These are phyloP conservation scores for Microcera coccophila DNA, from an alignment of 2,329 filamentous ascomycete genomes.

Conservation along the genomic window DNA sequence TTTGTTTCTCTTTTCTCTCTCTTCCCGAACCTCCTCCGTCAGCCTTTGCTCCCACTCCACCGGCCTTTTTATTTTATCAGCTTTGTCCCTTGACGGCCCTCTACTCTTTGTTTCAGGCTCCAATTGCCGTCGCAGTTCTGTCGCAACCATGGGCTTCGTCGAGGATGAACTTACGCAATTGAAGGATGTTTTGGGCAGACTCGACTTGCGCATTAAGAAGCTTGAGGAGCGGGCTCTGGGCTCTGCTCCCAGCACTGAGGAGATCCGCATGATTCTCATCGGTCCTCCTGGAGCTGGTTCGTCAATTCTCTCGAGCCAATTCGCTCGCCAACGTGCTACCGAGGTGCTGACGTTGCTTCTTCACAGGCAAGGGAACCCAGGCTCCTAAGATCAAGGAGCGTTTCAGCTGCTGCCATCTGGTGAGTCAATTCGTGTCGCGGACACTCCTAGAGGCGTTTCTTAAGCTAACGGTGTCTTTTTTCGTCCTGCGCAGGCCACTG, in stretches of 20 bases:
- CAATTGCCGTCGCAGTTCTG: conserved; percentile 13
- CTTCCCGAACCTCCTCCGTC: conserved; percentile 8
- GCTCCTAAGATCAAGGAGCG: conserved; percentile 97
- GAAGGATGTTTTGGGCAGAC: conserved; percentile 75
- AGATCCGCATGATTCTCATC: conserved; percentile 95
- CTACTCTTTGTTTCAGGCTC: conserved; percentile 5
- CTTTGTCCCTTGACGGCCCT: conserved; percentile 5
- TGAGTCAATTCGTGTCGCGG: conserved; percentile 45
- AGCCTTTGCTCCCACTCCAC: conserved; percentile 7
- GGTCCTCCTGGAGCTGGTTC: conserved; percentile 94
- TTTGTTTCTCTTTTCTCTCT: conserved; percentile 14
- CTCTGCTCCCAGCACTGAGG: conserved; percentile 50
- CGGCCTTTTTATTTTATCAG: conserved; percentile 7
- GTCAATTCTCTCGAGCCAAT: conserved; percentile 29
- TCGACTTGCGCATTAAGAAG: conserved; percentile 81
- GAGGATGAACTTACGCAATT: conserved; percentile 81
- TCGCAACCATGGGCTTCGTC: conserved; percentile 76
- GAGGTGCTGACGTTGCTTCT: conserved; percentile 15
- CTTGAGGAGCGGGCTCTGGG: conserved; percentile 71
- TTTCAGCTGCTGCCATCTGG: conserved; percentile 94
- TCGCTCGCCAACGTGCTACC: conserved; percentile 1
- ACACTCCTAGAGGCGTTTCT: conserved; percentile 2
- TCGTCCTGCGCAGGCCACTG: conserved; percentile 67
- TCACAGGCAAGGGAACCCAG: conserved; percentile 92
- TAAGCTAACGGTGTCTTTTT: conserved; percentile 16